These are phyloP conservation scores for Clausena lansium DNA, from an alignment of 345 rosid genomes.

Conservation along the genomic window DNA sequence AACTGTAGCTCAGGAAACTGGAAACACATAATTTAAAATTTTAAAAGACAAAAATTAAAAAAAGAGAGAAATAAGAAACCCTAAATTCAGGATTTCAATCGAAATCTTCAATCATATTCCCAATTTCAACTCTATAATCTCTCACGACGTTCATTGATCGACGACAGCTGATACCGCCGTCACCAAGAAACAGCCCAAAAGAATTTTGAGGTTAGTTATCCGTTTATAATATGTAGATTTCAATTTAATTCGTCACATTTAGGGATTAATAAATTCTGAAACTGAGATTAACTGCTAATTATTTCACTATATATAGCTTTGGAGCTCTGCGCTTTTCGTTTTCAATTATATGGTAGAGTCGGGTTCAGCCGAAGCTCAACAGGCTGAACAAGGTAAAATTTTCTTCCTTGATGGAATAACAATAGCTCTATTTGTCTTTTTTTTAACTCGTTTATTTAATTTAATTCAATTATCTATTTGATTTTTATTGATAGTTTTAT, in stretches of 20 bases:
- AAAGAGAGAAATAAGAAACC: neutral
- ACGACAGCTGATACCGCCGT: neutral
- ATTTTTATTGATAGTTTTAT: neutral
- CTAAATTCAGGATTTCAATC: neutral
- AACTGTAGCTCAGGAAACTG: too few species aligned
- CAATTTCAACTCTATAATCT: neutral
- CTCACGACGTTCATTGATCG: neutral
- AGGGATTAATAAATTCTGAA: neutral
- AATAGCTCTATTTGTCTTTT: neutral
- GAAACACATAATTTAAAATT: too few species aligned
- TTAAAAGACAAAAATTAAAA: too few species aligned
- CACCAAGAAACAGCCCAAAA: neutral
- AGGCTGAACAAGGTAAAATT: conserved; percentile 41
- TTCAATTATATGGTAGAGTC: conserved; percentile 46
- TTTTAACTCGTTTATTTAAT: neutral
- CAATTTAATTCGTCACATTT: neutral
- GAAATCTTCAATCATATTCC: neutral
- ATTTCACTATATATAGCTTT: neutral
- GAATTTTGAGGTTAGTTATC: neutral
- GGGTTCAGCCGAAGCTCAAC: conserved; percentile 39
- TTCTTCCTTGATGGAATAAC: neutral
- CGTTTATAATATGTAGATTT: neutral
- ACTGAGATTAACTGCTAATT: neutral
- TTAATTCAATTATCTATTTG: neutral
- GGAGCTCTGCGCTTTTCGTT: neutral